Conservation (phyloP, 225 moss, liverwort and hornwort genomes). For the Anthoceros angustus region DNA sequence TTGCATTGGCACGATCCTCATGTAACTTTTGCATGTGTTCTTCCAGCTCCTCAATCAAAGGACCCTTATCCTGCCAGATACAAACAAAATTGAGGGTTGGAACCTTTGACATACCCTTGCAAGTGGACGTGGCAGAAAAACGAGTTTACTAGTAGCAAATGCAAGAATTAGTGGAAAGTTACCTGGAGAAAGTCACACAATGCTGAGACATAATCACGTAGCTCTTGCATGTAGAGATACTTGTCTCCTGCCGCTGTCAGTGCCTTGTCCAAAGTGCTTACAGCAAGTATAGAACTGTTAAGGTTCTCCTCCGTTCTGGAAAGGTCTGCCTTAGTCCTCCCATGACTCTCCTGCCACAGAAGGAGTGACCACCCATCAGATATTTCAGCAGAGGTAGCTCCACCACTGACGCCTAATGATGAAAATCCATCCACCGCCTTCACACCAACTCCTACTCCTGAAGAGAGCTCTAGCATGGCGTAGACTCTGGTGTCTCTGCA, state of each 20-base stretch:
- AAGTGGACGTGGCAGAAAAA: not conserved
- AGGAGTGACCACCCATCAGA: not conserved
- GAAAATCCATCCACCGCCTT: not conserved
- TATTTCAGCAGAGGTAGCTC: not conserved
- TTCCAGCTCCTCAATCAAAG: constrained; percentile 87
- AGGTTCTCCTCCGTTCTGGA: constrained; percentile 73
- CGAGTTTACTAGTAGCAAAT: not conserved
- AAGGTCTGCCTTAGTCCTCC: constrained; percentile 58
- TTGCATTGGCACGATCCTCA: constrained; percentile 90
- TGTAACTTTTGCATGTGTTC: constrained; percentile 94
- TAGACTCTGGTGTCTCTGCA: no score
- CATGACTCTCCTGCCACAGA: constrained; percentile 44
- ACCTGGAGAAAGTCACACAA: constrained; percentile 96
- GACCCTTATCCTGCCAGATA: constrained; percentile 67
- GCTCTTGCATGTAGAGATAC: constrained; percentile 98
- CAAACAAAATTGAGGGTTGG: not conserved
- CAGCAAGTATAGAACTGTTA: constrained; percentile 44
- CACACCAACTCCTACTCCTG: not conserved
- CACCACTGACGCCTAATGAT: not conserved
- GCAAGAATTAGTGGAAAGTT: not conserved
- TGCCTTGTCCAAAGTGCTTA: constrained; percentile 53
- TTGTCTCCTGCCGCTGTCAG: constrained; percentile 79
- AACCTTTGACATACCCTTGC: not conserved
- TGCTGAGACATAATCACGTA: constrained; percentile 76
- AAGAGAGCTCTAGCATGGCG: no score